Conservation (phyloP, 1,284 basidiomycete species). For the Moesziomyces antarcticus region DNA sequence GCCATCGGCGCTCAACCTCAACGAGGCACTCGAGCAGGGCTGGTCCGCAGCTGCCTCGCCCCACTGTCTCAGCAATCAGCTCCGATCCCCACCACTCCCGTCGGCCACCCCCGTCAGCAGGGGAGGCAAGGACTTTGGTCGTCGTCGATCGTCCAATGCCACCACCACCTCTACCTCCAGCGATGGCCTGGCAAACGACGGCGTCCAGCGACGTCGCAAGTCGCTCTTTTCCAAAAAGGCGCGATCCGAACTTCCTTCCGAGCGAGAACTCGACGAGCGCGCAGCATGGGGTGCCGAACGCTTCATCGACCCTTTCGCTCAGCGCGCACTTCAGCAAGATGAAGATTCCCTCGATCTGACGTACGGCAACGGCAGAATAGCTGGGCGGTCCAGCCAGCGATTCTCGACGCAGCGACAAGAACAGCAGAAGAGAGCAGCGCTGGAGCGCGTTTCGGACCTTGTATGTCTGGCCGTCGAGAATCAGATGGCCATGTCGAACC, state of each 20-base stretch:
- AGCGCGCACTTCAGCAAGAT: background rate
- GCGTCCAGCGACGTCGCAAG: constrained; percentile 17
- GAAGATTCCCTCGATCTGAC: background rate
- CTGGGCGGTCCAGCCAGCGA: constrained; percentile 5
- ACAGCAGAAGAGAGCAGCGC: constrained; percentile 24
- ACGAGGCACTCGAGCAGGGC: constrained; percentile 26
- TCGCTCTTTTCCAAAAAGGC: constrained; percentile 37
- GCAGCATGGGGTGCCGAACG: background rate
- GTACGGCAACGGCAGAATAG: background rate
- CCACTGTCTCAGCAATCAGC: constrained; percentile 27
- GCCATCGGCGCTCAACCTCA: constrained; percentile 25
- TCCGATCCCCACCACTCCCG: constrained; percentile 14
- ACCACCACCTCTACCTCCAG: constrained; percentile 20
- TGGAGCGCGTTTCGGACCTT: constrained; percentile 32
- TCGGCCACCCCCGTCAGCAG: background rate
- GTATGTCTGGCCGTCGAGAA: constrained; percentile 29
- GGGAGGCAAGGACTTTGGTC: constrained; percentile 14
- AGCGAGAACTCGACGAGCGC: background rate
- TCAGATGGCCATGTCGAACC: constrained; percentile 8
- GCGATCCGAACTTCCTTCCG: constrained; percentile 4
- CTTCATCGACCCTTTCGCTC: constrained; percentile 28
- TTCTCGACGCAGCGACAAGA: constrained; percentile 12
- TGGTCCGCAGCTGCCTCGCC: constrained; percentile 17
- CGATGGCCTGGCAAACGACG: constrained; percentile 4
- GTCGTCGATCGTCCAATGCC: constrained; percentile 30